A percentile compares a stretch with the other conserved stretches of the same genome.
Conservation (phyloP, 306 rosid genomes). For the Citrullus amarus region DNA sequence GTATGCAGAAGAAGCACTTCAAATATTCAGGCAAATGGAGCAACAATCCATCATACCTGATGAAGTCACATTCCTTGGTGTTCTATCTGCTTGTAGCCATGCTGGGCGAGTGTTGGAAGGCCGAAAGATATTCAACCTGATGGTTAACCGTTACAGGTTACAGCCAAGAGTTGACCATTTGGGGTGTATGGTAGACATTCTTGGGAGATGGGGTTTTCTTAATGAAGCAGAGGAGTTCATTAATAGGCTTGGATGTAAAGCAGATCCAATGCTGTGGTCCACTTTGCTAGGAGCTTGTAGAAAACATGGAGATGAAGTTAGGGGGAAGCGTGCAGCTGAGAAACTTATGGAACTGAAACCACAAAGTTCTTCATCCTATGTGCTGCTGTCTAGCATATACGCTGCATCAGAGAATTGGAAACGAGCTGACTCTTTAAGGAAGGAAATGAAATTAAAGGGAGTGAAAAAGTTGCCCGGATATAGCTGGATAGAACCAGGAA, state of each 20-base stretch:
- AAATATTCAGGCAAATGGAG: not conserved
- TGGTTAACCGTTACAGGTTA: not conserved
- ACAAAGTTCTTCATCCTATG: not conserved
- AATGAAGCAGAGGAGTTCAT: conserved; percentile 1
- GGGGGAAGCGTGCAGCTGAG: conserved; percentile 4
- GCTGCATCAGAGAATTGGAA: conserved; percentile 4
- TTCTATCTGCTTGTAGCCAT: conserved; percentile 8
- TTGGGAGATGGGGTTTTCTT: conserved; percentile 6
- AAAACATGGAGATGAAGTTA: conserved; percentile 3
- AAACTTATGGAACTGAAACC: not conserved
- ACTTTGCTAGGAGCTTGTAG: conserved; percentile 5
- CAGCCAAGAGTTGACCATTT: not conserved
- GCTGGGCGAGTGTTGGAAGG: not conserved
- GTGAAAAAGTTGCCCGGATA: not conserved
- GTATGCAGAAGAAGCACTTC: conserved; percentile 1
- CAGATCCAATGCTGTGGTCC: not conserved
- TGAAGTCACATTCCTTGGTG: conserved; percentile 2
- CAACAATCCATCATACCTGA: not conserved
- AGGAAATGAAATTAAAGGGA: conserved; percentile 1
- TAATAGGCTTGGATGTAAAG: not conserved
- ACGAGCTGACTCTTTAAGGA: not conserved
- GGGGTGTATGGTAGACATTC: conserved; percentile 5
- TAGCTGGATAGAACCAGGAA: not conserved
- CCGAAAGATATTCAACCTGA: not conserved
- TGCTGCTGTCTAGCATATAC: conserved; percentile 1